Percentiles rank a stretch among this genome's conserved stretches.
These are phyloP conservation scores for Dysphania ambrosioides DNA, from an alignment of 148 eudicot genomes.

Conservation along the genomic window DNA sequence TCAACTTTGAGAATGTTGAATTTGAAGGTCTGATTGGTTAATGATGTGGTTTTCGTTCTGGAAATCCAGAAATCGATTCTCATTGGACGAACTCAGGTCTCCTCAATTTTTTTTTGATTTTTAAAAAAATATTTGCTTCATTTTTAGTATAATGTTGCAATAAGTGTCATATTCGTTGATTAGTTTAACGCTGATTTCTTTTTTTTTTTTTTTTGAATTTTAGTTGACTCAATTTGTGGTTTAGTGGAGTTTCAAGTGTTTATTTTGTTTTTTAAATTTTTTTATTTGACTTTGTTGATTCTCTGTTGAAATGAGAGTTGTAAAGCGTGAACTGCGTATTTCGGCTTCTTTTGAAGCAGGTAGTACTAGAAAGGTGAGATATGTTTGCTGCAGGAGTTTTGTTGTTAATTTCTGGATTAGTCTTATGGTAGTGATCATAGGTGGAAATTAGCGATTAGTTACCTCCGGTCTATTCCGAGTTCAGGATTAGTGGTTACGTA, in stretches of 20 bases:
- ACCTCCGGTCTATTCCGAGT: neutral
- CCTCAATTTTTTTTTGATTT: neutral
- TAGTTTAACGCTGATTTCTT: neutral
- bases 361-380: neutral
- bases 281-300: neutral
- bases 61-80: slow-evolving; percentile 81
- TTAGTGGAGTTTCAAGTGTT: neutral
- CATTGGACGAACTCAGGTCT: slow-evolving; percentile 87
- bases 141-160: neutral
- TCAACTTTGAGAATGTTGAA: slow-evolving; percentile 33
- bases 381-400: neutral
- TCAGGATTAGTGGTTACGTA: too few species aligned
- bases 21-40: slow-evolving; percentile 34
- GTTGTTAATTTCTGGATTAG: neutral
- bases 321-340: neutral
- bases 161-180: neutral
- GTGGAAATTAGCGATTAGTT: too few species aligned
- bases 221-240: neutral
- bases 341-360: neutral
- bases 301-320: neutral
- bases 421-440: neutral
- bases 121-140: too few species aligned
- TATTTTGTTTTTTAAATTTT: neutral
- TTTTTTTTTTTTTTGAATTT: neutral
- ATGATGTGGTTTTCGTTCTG: slow-evolving; percentile 95